Base-by-base conservation (phyloP, 148 eudicot genomes). In the Gaultheria prostrata region DNA sequence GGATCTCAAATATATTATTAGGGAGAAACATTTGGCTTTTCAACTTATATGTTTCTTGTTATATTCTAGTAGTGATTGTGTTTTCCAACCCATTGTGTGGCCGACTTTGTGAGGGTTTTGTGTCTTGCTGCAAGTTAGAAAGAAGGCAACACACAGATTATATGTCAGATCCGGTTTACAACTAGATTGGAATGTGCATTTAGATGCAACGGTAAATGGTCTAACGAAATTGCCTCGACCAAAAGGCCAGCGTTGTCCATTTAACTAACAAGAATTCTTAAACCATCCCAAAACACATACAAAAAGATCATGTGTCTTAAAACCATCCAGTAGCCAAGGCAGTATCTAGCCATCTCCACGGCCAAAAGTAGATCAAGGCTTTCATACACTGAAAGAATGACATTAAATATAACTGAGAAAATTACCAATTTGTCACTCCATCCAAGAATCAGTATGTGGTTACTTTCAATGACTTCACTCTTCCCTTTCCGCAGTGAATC, bases 401-500 rank as follows among this genome's bases (percentile, higher is more conserved):
- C 11, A 35, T 18, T 13, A 14, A 46, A 79, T 61, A 80, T 28
- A 76, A 43, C 28, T 39, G 71, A 82, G 48, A 54, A 56, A 85
- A 84, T 89, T 85, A 95, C 98, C 95, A 95, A 86, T 87, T 94
- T 95, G 86, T 95, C 97, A 89, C 98, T 95, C 98, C 98, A 95
- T 70, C 98, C 98, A 86, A 95, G 98, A 87, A 95, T 89, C 57
- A 95, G 88, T 59, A 94, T 90, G 78, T 95, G 98, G 87, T 93
- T 90, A 80, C 89, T 93, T 85, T 95, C 98, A 73, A 95, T 95
- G 76, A 95, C 98, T 89, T 95, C 98, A 84, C 98, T 94, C 89
- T 93, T 95, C 77, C 98, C 98, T 87, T 95, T 95, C 50, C 98
- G 90, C 83, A 95, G 83, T 32, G 98, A 95, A 84, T 95, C 98